Evolutionary conservation across 2,329 filamentous ascomycete species (phyloP).

Genomic region (Immersiporthe knoxdaviesiana): DNA sequence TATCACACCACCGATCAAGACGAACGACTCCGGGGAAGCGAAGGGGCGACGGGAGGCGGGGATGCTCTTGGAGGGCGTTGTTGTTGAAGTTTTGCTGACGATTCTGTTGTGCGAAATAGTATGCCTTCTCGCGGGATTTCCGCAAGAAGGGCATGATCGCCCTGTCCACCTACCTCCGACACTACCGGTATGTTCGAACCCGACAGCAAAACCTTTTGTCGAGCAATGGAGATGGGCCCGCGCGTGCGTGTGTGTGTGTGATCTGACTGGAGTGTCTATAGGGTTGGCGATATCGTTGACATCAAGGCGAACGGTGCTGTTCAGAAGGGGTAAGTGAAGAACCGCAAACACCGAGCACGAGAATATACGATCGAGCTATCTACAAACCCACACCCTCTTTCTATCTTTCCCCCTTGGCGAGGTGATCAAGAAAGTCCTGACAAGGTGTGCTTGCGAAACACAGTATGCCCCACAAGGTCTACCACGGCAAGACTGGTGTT

Average conservation of each 20-base stretch:
- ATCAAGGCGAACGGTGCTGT: slow-evolving; percentile 98
- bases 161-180: slow-evolving; percentile 90
- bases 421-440: slow-evolving; percentile 38
- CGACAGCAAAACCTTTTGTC: background rate
- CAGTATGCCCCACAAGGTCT: slow-evolving; percentile 98
- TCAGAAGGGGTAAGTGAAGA: slow-evolving; percentile 83
- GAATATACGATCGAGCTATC: slow-evolving; percentile 14
- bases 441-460: slow-evolving; percentile 35
- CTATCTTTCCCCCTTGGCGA: background rate
- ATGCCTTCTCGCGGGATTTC: slow-evolving; percentile 93
- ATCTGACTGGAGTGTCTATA: slow-evolving; percentile 40
- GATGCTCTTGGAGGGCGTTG: slow-evolving; percentile 29
- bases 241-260: too few species aligned
- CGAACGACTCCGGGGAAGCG: slow-evolving; percentile 13
- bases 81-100: slow-evolving; percentile 40
- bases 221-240: slow-evolving; percentile 19
- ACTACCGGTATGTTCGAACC: slow-evolving; percentile 73
- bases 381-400: too few species aligned
- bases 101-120: slow-evolving; percentile 52
- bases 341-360: slow-evolving; percentile 34
- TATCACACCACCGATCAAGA: slow-evolving; percentile 38
- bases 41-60: too few species aligned
- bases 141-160: slow-evolving; percentile 94
- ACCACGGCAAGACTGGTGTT: slow-evolving; percentile 98
- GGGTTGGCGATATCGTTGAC: slow-evolving; percentile 98